Conservation (phyloP, 176 grass and related monocot species). For the Oryza longistaminata region DNA sequence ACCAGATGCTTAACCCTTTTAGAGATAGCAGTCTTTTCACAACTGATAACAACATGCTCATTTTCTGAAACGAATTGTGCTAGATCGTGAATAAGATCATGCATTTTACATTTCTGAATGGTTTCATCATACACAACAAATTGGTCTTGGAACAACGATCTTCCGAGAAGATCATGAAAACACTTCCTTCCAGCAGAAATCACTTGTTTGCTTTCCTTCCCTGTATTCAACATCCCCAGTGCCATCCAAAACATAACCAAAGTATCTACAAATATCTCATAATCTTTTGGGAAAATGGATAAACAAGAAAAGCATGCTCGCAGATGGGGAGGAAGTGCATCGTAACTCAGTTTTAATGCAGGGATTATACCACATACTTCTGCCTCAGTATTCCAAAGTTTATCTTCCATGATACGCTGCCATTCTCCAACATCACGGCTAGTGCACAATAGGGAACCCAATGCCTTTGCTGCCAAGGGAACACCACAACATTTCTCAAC, state of each 20-base stretch:
- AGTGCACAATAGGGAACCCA: neutral
- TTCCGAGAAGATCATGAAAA: neutral
- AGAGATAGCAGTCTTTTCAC: neutral
- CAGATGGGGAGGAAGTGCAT: neutral
- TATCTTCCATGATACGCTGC: neutral
- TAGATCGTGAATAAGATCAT: neutral
- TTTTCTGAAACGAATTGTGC: neutral
- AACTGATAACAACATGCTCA: neutral
- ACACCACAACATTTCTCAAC: neutral
- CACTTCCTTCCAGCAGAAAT: neutral
- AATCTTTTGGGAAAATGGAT: neutral
- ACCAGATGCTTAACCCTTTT: neutral
- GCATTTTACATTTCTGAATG: neutral
- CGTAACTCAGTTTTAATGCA: neutral
- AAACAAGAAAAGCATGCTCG: neutral
- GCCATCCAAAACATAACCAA: neutral
- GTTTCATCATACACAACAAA: neutral
- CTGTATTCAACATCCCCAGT: neutral
- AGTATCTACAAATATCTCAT: fast-evolving
- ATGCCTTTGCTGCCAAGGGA: neutral
- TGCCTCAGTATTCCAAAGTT: neutral
- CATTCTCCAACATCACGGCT: neutral
- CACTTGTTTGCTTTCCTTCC: neutral
- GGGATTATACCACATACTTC: neutral
- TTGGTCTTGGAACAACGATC: neutral